Base-by-base conservation (phyloP, 2,329 filamentous ascomycete species). In the Didymella glomerata region DNA sequence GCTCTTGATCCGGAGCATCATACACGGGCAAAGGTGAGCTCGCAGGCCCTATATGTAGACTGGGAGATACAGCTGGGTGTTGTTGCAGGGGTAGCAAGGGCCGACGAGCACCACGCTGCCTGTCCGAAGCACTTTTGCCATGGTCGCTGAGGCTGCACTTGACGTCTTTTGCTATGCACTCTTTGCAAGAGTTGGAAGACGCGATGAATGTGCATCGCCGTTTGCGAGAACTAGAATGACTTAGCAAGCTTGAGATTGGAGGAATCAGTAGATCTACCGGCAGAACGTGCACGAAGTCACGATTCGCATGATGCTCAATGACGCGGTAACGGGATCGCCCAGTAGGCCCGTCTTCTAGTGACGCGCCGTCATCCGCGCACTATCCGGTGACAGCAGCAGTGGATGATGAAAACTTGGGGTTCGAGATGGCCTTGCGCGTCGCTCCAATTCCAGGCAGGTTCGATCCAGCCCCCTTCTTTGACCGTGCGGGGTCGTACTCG, bases 281-380 rank as follows among this genome's bases (percentile, higher is more conserved):
- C 54, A 56, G 20, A 56, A 56, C 20, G 47, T 50, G 38, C 54
- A 56, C 13, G 54, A 56, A 16, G 47, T 56, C 13, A 56, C 54
- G 30, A 56, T 46, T n/a, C 54, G 54, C 54, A 56, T 56, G 10
- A 14, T 50, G 54, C 20, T 38, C n/a, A 32, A 14, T 36, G 24
- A 30, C 27, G 22, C n/a, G 24, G 20, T 30, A 50, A 18, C 30
- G n/a, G 20, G 36, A 50, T n/a, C 22, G 47, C 54, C 47, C 18
- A 27, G 22, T 45, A 30, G 54, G 40, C n/a, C 42, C 40, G 32
- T 27, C 30, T 25, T 32, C 24, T 56, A 49, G 38, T 14, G 8
- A 14, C 30, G 47, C 32, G 47, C 32, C 24, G 32, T 56, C 40
- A 56, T 50, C 36, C 47, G 47, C 40, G 53, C 47, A 38, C 32